These are phyloP conservation scores for Daldinia vernicosa DNA, from an alignment of 495 filamentous ascomycete species.

Conservation along the genomic window DNA sequence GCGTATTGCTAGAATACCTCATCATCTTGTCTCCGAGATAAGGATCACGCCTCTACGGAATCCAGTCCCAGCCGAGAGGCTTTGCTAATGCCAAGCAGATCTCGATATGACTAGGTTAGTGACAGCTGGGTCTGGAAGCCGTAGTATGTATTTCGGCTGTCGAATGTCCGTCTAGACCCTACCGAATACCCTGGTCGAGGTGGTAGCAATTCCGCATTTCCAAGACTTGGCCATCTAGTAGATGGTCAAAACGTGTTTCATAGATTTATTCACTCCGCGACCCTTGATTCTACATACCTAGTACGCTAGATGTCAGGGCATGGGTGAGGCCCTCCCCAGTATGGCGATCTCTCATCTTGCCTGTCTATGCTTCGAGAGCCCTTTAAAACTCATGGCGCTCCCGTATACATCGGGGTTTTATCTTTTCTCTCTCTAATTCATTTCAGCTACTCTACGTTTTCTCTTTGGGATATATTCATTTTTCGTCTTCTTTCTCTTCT, in stretches of 20 bases:
- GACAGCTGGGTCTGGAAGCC: conserved; percentile 14
- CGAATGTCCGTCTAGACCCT: conserved; percentile 24
- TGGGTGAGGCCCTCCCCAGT: conserved; percentile 31
- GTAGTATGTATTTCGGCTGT: conserved; percentile 28
- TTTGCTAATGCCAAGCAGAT: conserved; percentile 30
- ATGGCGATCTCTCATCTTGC: conserved; percentile 47
- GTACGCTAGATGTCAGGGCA: conserved; percentile 33
- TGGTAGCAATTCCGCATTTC: conserved; percentile 30
- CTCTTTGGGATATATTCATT: conserved; percentile 39
- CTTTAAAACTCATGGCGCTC: conserved; percentile 48
- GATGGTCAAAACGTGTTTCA: conserved; percentile 55
- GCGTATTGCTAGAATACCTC: conserved; percentile 22
- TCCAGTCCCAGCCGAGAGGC: conserved; percentile 21
- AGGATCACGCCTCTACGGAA: conserved; percentile 2
- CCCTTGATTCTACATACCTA: conserved; percentile 34
- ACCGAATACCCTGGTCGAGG: conserved; percentile 24
- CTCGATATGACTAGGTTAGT: conserved; percentile 17
- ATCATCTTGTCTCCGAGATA: conserved; percentile 12
- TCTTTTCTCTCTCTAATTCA: conserved; percentile 38
- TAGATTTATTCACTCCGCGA: conserved; percentile 30
- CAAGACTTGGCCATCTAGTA: conserved; percentile 26
- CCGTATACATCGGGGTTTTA: conserved; percentile 36
- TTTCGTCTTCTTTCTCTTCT: conserved; percentile 35
- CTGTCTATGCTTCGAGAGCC: conserved; percentile 26
- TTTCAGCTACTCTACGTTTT: conserved; percentile 32